phyloP scores from a whole-genome alignment of 1,284 basidiomycete species.

The Puccinia horiana region DNA sequence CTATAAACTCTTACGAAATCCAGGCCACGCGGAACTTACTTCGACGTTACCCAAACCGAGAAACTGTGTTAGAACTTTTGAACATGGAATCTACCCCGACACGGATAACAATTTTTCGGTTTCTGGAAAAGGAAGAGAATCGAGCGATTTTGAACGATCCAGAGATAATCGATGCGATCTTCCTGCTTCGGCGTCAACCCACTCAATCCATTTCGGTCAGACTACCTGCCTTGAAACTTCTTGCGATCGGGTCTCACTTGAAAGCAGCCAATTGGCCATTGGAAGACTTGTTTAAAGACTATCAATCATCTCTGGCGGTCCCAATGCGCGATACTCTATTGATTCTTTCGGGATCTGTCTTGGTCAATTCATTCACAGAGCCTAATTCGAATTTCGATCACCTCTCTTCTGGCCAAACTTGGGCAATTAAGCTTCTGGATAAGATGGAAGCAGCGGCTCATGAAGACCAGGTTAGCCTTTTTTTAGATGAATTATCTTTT shows the following conservation, averaged over 20 bases:
- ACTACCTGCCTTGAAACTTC: conserved; percentile 30
- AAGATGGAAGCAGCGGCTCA: conserved; percentile 7
- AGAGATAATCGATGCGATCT: conserved; percentile 15
- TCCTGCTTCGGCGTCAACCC: not conserved
- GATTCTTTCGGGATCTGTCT: conserved; percentile 14
- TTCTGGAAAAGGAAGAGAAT: conserved; percentile 10
- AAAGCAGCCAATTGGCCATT: conserved; percentile 17
- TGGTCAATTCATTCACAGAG: conserved; percentile 2
- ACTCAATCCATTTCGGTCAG: conserved; percentile 14
- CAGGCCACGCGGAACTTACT: not conserved
- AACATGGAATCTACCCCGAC: conserved; percentile 6
- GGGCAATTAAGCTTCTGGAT: conserved; percentile 12
- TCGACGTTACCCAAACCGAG: not conserved
- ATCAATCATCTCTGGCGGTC: not conserved
- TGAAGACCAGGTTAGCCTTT: conserved; percentile 44
- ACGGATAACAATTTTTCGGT: not conserved
- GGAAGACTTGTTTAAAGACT: conserved; percentile 25
- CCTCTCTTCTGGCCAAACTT: not conserved
- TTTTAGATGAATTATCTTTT: not conserved
- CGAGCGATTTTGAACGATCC: conserved; percentile 18
- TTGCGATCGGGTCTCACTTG: conserved; percentile 12
- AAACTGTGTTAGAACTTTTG: conserved; percentile 3
- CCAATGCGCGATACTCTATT: conserved; percentile 33
- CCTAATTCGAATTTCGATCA: not conserved
- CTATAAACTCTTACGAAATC: conserved; percentile 3